Evolutionary conservation across 495 filamentous ascomycete species (phyloP).

Genomic region (Penicillium bovifimosum): DNA sequence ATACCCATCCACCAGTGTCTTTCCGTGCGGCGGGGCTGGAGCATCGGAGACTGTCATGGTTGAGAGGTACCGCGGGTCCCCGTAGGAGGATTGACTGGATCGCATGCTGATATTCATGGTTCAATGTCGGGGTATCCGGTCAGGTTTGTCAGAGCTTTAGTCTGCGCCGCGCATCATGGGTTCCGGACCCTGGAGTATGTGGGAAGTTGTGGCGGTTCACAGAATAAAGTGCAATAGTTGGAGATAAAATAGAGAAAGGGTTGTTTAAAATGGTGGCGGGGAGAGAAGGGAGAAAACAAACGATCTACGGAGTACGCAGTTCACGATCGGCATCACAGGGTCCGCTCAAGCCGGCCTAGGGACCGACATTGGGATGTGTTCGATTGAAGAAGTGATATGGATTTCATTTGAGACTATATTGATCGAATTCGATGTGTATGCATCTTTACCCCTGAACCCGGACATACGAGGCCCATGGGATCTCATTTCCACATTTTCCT

Average conservation of each 20-base stretch:
- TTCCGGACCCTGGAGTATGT: background rate
- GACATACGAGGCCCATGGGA: background rate
- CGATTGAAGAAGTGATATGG: background rate
- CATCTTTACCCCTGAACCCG: background rate
- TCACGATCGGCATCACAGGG: conserved; percentile 16
- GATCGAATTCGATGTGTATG: background rate
- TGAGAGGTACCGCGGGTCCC: conserved; percentile 43
- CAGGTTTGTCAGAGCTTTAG: conserved; percentile 7
- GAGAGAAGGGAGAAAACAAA: conserved; percentile 13
- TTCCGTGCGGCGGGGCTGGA: conserved; percentile 31
- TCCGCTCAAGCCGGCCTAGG: background rate
- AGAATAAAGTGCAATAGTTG: conserved; percentile 1
- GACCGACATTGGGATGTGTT: conserved; percentile 12
- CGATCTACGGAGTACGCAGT: too few relatives aligned
- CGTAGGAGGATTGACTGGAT: conserved; percentile 44
- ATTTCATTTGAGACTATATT: background rate
- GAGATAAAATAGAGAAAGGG: conserved; percentile 2
- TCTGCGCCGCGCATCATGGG: conserved; percentile 16
- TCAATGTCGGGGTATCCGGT: conserved; percentile 12
- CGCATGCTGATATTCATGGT: conserved; percentile 43
- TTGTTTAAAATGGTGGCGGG: conserved; percentile 17
- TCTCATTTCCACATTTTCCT: background rate
- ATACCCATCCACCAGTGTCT: conserved; percentile 45
- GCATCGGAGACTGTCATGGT: conserved; percentile 34
- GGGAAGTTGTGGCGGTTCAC: background rate